phyloP scores from a whole-genome alignment of 1,139 yeast species.

The Geotrichum macrosporum region DNA sequence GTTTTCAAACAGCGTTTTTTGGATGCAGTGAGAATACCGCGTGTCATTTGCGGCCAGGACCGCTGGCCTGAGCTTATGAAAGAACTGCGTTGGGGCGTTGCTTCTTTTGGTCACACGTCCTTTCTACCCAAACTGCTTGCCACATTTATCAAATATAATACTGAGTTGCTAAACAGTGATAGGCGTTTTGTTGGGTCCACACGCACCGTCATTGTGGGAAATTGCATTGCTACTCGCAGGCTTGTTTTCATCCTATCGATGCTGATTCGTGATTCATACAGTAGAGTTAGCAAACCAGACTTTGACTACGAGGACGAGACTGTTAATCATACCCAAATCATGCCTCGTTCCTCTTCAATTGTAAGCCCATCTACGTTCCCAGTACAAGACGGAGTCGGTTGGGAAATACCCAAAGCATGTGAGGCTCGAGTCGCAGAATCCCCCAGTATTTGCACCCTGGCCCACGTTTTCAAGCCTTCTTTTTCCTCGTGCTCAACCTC shows the following conservation, averaged over 20 bases:
- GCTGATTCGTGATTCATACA: constrained; percentile 23
- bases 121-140: constrained; percentile 27
- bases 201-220: constrained; percentile 30
- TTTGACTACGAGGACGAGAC: constrained; percentile 5
- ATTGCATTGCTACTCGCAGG: constrained; percentile 28
- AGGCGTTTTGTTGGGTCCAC: constrained; percentile 11
- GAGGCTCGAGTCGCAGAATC: constrained; percentile 25
- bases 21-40: constrained; percentile 30
- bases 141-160: constrained; percentile 25
- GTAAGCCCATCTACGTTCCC: constrained; percentile 21
- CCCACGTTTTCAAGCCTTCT: constrained; percentile 31
- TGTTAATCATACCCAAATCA: constrained; percentile 3
- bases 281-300: neutral
- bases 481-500: constrained; percentile 27
- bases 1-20: constrained; percentile 27
- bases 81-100: constrained; percentile 26
- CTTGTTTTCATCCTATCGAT: constrained; percentile 30
- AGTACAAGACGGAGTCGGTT: constrained; percentile 24
- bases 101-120: constrained; percentile 12
- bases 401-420: constrained; percentile 29
- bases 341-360: too few relatives aligned
- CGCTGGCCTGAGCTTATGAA: constrained; percentile 30
- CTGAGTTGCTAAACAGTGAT: constrained; percentile 14
- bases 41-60: constrained; percentile 34
- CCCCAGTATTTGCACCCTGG: constrained; percentile 26